A percentile compares a stretch with the other conserved stretches of the same genome.
These are phyloP conservation scores for Juncus inflexus DNA, from an alignment of 176 grass and related monocot genomes.

Conservation along the genomic window DNA sequence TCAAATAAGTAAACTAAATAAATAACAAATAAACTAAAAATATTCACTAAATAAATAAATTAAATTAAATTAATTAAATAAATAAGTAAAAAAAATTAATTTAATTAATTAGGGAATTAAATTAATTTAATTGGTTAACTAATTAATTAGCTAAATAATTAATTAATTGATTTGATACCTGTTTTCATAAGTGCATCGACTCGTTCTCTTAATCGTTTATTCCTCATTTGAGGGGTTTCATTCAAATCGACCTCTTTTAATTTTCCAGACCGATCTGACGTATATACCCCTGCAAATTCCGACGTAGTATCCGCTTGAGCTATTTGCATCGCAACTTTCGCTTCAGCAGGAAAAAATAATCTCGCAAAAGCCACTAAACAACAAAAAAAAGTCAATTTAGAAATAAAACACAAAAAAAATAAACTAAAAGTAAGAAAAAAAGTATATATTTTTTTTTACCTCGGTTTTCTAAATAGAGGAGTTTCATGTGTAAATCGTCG, in stretches of 20 bases:
- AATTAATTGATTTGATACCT: constrained; percentile 32
- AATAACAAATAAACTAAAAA: no score
- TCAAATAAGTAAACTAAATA: no score
- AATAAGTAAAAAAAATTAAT: no score
- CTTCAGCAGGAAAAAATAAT: constrained; percentile 92
- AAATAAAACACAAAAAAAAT: background rate
- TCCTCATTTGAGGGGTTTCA: constrained; percentile 74
- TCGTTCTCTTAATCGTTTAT: constrained; percentile 72
- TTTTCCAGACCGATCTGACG: constrained; percentile 46
- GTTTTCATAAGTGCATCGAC: constrained; percentile 76
- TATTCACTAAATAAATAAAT: no score
- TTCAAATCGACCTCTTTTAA: constrained; percentile 93
- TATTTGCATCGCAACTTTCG: constrained; percentile 90
- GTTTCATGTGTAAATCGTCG: constrained; percentile 87
- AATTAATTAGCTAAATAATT: no score
- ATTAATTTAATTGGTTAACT: background rate
- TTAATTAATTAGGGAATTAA: no score
- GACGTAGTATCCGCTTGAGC: constrained; percentile 69
- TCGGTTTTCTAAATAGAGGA: constrained; percentile 97
- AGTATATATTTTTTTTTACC: constrained; percentile 27
- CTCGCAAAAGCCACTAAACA: constrained; percentile 78
- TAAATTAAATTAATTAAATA: no score
- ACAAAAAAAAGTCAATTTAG: background rate
- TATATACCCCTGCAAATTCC: constrained; percentile 50
- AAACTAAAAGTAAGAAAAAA: constrained; percentile 6